phyloP scores from a whole-genome alignment of 2,329 filamentous ascomycete species.

The Allantophomopsis lycopodina region DNA sequence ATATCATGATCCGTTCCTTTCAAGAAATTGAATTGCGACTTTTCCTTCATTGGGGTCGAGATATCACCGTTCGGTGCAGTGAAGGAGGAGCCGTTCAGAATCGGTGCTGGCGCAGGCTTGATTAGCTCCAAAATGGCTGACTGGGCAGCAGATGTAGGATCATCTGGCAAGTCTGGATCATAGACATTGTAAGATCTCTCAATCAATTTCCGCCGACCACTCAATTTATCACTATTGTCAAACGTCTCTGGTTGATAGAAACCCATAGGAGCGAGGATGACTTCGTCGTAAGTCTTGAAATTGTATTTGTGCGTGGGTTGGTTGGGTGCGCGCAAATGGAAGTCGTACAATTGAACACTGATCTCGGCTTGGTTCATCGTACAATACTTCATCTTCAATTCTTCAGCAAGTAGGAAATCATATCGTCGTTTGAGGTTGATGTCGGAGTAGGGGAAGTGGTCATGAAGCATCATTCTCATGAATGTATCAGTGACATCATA shows the following conservation, averaged over 20 bases:
- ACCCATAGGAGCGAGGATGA: constrained; percentile 89
- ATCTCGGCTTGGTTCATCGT: constrained; percentile 86
- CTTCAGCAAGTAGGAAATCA: constrained; percentile 86
- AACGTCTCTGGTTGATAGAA: constrained; percentile 84
- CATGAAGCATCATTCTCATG: constrained; percentile 94
- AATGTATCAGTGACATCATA: constrained; percentile 89
- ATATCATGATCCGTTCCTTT: constrained; percentile 43
- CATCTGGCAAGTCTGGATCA: constrained; percentile 74
- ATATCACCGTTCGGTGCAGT: constrained; percentile 25
- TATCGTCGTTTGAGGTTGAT: constrained; percentile 86
- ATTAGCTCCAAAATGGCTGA: constrained; percentile 46
- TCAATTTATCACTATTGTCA: constrained; percentile 67
- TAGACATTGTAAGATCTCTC: constrained; percentile 88
- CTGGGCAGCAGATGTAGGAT: constrained; percentile 78
- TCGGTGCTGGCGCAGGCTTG: constrained; percentile 39
- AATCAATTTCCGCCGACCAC: constrained; percentile 66
- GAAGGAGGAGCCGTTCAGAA: constrained; percentile 21
- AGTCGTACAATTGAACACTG: constrained; percentile 76
- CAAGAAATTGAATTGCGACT: constrained; percentile 57
- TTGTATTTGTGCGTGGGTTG: constrained; percentile 85
- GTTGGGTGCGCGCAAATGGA: constrained; percentile 78
- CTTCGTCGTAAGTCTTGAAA: constrained; percentile 96
- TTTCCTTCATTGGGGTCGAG: constrained; percentile 48
- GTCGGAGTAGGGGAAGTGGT: constrained; percentile 89
- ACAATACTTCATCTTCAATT: constrained; percentile 86